Percentiles rank a stretch among this genome's conserved stretches.
These are phyloP conservation scores for Solanum bulbocastanum DNA, from an alignment of 257 asterid species.

Conservation along the genomic window DNA sequence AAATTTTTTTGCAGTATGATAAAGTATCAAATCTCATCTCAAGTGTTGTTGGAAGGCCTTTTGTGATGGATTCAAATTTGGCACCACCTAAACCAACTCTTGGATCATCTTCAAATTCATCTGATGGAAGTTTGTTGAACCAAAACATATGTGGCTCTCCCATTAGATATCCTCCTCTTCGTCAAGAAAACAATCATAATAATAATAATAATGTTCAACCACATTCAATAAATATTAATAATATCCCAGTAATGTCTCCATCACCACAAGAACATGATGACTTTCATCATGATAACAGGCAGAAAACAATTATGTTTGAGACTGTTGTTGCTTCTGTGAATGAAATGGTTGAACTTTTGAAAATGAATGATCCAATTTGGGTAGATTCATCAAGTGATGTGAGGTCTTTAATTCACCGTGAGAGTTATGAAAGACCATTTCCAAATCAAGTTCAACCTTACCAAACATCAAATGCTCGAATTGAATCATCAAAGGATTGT, in stretches of 20 bases:
- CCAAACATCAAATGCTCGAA: conserved; percentile 27
- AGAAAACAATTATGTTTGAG: conserved; percentile 26
- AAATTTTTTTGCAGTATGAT: conserved; percentile 17
- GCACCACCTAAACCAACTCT: not conserved
- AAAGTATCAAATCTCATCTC: conserved; percentile 17
- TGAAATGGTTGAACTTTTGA: conserved; percentile 47
- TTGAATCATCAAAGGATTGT: conserved; percentile 60
- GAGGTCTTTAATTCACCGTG: conserved; percentile 27
- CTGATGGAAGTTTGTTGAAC: not conserved
- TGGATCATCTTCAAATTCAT: not conserved
- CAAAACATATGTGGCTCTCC: conserved; percentile 12
- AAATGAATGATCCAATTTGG: conserved; percentile 57
- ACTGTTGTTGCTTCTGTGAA: conserved; percentile 31
- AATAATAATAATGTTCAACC: not conserved
- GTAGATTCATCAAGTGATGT: conserved; percentile 29
- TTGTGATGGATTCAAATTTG: not conserved
- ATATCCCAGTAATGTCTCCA: not conserved
- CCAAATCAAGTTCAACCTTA: conserved; percentile 25
- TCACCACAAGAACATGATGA: not conserved
- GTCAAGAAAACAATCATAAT: not conserved
- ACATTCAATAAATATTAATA: conserved; percentile 2
- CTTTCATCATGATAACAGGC: conserved; percentile 8
- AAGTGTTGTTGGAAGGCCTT: conserved; percentile 22
- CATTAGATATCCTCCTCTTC: conserved; percentile 2
- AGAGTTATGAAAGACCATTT: conserved; percentile 41